Percentiles rank a stretch among this genome's conserved stretches.
Evolutionary conservation across 805 yeast genomes (phyloP).

Genomic region (Starmerella stellata): DNA sequence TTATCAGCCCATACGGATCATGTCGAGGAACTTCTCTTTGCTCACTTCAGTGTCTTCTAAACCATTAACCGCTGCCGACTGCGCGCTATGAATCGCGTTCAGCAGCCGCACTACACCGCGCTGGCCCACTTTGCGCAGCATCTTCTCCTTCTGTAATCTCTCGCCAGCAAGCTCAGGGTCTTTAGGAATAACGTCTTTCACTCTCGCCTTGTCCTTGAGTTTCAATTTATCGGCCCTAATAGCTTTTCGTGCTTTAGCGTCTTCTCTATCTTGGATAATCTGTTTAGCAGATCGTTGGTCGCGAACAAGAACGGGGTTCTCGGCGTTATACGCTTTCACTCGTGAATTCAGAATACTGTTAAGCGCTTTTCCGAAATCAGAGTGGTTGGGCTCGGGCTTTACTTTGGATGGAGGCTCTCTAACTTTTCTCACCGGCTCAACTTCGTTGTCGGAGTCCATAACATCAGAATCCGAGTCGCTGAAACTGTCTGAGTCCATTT

Average conservation of each 20-base stretch:
- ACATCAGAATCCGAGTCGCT: neutral
- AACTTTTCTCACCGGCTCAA: neutral
- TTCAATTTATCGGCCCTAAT: constrained; percentile 54
- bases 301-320: constrained; percentile 81
- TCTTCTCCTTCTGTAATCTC: constrained; percentile 47
- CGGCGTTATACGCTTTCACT: constrained; percentile 72
- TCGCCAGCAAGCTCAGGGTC: constrained; percentile 37
- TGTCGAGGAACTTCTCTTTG: constrained; percentile 74
- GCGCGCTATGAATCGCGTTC: constrained; percentile 70
- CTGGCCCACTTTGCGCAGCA: constrained; percentile 64
- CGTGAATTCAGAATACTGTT: constrained; percentile 68
- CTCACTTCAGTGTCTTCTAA: constrained; percentile 50
- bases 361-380: constrained; percentile 57
- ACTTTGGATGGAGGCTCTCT: neutral
- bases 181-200: constrained; percentile 46
- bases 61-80: constrained; percentile 31
- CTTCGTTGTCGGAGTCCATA: neutral
- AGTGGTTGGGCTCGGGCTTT: constrained; percentile 14
- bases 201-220: constrained; percentile 46
- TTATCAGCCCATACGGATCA: constrained; percentile 37
- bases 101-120: constrained; percentile 70
- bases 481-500: neutral
- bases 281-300: constrained; percentile 52
- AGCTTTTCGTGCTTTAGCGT: constrained; percentile 60
- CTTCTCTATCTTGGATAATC: constrained; percentile 64